phyloP scores from a whole-genome alignment of 2,329 filamentous ascomycete genomes.

The Aspergillus tubingensis region DNA sequence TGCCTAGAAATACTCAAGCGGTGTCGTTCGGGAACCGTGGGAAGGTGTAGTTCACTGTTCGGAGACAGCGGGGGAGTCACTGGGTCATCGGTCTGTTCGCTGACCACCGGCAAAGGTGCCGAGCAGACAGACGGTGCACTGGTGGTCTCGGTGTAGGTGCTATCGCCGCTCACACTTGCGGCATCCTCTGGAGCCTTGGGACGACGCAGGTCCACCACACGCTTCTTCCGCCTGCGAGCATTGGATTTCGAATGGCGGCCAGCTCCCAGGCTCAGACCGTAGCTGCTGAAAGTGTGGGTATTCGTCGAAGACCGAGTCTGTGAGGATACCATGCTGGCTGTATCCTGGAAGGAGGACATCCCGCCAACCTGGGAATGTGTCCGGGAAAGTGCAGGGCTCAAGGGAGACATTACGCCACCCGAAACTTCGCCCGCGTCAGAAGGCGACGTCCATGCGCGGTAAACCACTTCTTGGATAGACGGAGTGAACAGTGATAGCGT shows the following conservation, averaged over 20 bases:
- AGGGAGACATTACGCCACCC: conserved; percentile 42
- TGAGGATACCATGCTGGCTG: conserved; percentile 65
- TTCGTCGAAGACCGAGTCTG: conserved; percentile 58
- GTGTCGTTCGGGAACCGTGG: conserved; percentile 38
- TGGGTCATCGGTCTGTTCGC: conserved; percentile 60
- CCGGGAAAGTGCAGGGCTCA: conserved; percentile 58
- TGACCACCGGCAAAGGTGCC: conserved; percentile 58
- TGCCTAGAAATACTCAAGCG: conserved; percentile 32
- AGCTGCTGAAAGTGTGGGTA: conserved; percentile 40
- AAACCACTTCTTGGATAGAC: conserved; percentile 84
- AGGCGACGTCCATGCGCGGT: conserved; percentile 85
- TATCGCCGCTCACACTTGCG: conserved; percentile 46
- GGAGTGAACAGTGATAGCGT: conserved; percentile 91
- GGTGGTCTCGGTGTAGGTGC: conserved; percentile 42
- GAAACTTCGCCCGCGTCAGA: conserved; percentile 67
- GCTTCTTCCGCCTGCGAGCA: conserved; percentile 49
- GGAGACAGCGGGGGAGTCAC: conserved; percentile 56
- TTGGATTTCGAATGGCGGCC: conserved; percentile 49
- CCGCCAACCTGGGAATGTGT: conserved; percentile 65
- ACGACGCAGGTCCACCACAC: conserved; percentile 50
- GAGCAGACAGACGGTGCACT: conserved; percentile 53
- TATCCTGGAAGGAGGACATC: conserved; percentile 74
- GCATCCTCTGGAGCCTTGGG: conserved; percentile 44
- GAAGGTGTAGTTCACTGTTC: conserved; percentile 34
- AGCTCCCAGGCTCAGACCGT: conserved; percentile 42